These are phyloP conservation scores for Hirschioporus abietinus DNA, from an alignment of 768 basidiomycete genomes.

Conservation along the genomic window DNA sequence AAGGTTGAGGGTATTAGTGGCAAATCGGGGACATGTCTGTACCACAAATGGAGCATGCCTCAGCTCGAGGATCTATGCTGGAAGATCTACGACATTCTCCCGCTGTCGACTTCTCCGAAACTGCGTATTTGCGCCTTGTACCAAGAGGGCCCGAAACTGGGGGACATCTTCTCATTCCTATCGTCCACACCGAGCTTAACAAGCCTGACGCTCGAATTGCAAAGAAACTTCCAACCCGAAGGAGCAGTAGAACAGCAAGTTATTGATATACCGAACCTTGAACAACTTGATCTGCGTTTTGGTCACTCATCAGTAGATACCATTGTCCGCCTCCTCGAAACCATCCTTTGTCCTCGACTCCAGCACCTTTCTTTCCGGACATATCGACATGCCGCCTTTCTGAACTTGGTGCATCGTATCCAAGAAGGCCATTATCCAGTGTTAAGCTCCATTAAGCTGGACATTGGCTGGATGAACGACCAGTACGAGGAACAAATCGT, in stretches of 20 bases:
- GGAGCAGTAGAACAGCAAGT: not conserved
- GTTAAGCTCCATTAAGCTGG: not conserved
- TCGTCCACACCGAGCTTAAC: not conserved
- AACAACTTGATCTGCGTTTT: too few species aligned
- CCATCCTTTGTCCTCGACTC: too few species aligned
- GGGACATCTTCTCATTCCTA: not conserved
- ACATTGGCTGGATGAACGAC: not conserved
- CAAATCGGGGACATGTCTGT: not conserved
- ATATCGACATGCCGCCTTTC: too few species aligned
- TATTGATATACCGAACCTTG: not conserved
- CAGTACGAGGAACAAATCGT: not conserved
- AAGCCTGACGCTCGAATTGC: not conserved
- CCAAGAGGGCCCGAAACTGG: not conserved
- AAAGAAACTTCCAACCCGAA: not conserved
- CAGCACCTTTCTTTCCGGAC: too few species aligned
- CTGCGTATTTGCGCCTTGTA: not conserved
- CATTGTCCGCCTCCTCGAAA: too few species aligned
- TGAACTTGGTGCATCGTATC: not conserved
- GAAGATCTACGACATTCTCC: not conserved
- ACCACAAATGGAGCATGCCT: not conserved
- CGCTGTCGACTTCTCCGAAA: not conserved
- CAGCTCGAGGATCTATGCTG: not conserved
- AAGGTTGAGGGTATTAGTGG: not conserved
- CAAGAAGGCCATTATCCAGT: not conserved
- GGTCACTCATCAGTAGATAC: too few species aligned